Evolutionary conservation across 192 early-diverging fungal species (phyloP), one percentile per base, ranked within the genome.

Genomic region (Funneliformis mosseae): DNA sequence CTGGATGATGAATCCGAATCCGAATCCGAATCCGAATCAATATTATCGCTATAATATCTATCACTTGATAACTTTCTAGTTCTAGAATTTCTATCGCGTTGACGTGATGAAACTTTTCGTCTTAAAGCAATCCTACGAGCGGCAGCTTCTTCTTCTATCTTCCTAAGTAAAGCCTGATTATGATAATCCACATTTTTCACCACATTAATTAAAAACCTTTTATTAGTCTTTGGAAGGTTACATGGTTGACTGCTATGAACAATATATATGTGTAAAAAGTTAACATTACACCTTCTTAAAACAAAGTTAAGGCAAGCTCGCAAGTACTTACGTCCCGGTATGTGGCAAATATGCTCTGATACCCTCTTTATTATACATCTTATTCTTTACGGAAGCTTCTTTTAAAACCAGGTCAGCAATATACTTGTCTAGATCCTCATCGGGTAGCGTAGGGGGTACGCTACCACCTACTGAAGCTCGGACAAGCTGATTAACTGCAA

Each of bases 341-440:
- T 81, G 45, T 46, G 83, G 80, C 70, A 80, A 81, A 38, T 83
- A 88, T 11, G 88, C 88, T 33, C 69, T 67, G 4, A 88, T 55
- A 12, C 88, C 88, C 11, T 86, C 69, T 12, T 78, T 42, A 9
- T 88, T 82, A 60, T 86, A 89, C 27, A 79, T 48, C 28, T 83
- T 76, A 38, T 83, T 80, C 28, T 86, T 84, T 6, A 79, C 81
- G 16, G 74, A 43, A 3, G 89, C 89, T 55, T 87, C 85, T 67
- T 84, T 84, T 41, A 87, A 61, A 67, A 91, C 84, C 46, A 91
- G 61, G 48, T 91, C 85, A 1, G 88, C 90, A 38, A 91, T 84
- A 81, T 88, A 87, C 61, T 88, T 87, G 79, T 91, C 88, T 8
- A 91, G 74, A 77, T 88, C 88, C n/a, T 89, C 77, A 62, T 88